Evolutionary conservation across 2,329 filamentous ascomycete species (phyloP).

Genomic region (Chrysoporthe puriensis): DNA sequence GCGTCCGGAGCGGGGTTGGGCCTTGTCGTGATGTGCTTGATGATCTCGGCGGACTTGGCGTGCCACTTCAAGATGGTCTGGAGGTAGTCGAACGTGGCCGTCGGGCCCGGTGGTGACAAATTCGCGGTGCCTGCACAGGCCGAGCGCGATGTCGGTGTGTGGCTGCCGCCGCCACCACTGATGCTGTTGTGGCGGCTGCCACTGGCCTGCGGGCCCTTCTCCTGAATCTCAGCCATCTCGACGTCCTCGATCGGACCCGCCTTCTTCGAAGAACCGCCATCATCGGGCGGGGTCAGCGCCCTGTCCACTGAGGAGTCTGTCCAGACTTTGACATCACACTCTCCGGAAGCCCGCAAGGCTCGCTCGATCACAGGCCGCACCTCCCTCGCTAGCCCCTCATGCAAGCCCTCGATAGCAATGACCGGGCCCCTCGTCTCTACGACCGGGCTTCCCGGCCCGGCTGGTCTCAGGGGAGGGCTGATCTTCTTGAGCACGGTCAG

Average conservation of each 20-base stretch:
- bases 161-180: slow-evolving; percentile 1
- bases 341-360: slow-evolving; percentile 55
- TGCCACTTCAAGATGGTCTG: slow-evolving; percentile 75
- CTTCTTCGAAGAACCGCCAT: slow-evolving; percentile 42
- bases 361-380: slow-evolving; percentile 68
- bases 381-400: slow-evolving; percentile 51
- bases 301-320: slow-evolving; percentile 33
- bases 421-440: slow-evolving; percentile 70
- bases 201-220: background rate
- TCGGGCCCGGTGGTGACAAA: slow-evolving; percentile 5
- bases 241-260: slow-evolving; percentile 12
- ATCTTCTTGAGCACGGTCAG: slow-evolving; percentile 77
- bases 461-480: slow-evolving; percentile 64
- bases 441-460: slow-evolving; percentile 34
- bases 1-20: slow-evolving; percentile 23
- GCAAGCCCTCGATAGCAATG: slow-evolving; percentile 80
- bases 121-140: slow-evolving; percentile 2
- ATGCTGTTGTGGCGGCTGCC: slow-evolving; percentile 20
- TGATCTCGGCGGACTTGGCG: slow-evolving; percentile 71
- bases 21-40: slow-evolving; percentile 49
- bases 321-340: slow-evolving; percentile 54
- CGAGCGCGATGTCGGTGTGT: slow-evolving; percentile 7
- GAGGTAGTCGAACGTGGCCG: slow-evolving; percentile 56
- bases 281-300: slow-evolving; percentile 6
- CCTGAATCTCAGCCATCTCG: slow-evolving; percentile 17